phyloP scores from a whole-genome alignment of 2,329 filamentous ascomycete species.

The Aspergillus sp. region DNA sequence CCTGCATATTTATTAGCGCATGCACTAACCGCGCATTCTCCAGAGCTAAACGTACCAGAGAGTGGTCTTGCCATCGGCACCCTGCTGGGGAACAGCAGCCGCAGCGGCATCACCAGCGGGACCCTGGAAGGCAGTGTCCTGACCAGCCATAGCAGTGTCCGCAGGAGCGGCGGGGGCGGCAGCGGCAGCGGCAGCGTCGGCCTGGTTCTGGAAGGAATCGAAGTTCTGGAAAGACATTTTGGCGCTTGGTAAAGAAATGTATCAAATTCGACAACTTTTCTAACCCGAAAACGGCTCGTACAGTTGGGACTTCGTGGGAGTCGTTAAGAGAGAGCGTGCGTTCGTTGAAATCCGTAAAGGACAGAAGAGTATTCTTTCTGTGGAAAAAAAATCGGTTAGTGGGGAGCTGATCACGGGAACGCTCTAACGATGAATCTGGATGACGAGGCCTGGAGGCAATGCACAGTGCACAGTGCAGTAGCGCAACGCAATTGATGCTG shows the following conservation, averaged over 20 bases:
- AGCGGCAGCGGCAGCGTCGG: constrained; percentile 46
- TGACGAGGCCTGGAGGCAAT: background rate
- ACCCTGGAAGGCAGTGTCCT: constrained; percentile 50
- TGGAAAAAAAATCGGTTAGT: constrained; percentile 9
- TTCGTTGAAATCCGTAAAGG: constrained; percentile 27
- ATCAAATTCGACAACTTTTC: constrained; percentile 12
- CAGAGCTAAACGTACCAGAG: constrained; percentile 44
- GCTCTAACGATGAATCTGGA: background rate
- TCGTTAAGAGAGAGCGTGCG: constrained; percentile 34
- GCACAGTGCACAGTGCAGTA: background rate
- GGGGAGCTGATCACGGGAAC: background rate
- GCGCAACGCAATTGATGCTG: background rate
- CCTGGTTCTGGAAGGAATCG: constrained; percentile 57
- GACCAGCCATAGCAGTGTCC: constrained; percentile 49
- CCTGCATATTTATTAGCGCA: constrained; percentile 46
- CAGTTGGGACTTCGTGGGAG: constrained; percentile 33
- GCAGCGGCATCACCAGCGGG: constrained; percentile 37
- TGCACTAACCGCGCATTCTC: background rate
- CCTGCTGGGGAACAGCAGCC: constrained; percentile 43
- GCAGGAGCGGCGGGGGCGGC: constrained; percentile 43
- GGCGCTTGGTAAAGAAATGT: background rate
- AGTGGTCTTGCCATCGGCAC: constrained; percentile 50
- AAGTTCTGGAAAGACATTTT: constrained; percentile 63
- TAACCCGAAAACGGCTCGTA: constrained; percentile 28
- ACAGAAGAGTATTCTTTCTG: constrained; percentile 20